Conservation (phyloP, 768 basidiomycete species). For the Tricholoma sp. region DNA sequence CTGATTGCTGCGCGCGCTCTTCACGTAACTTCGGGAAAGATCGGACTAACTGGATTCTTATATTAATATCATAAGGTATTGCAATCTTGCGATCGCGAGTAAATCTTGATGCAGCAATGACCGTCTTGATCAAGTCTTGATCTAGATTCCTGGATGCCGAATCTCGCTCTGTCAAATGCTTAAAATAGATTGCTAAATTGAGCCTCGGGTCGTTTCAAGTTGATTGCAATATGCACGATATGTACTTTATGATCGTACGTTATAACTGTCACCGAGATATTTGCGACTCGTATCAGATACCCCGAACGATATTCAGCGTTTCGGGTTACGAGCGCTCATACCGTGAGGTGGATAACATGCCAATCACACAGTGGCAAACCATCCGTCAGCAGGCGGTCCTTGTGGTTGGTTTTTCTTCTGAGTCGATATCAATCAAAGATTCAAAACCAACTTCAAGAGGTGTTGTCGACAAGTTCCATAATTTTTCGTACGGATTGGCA, state of each 20-base stretch:
- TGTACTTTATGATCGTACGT: neutral
- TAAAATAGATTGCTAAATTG: neutral
- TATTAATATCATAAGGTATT: too few relatives aligned
- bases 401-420: neutral
- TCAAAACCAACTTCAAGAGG: neutral
- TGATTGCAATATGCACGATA: neutral
- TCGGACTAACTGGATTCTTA: neutral
- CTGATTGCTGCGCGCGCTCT: neutral
- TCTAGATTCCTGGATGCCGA: neutral
- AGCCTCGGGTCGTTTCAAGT: neutral
- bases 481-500: neutral
- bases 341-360: too few relatives aligned
- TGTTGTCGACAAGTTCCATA: neutral
- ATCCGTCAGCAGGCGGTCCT: too few relatives aligned
- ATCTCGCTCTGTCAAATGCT: neutral
- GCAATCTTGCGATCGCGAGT: too few relatives aligned
- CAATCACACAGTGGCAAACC: neutral
- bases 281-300: constrained; percentile 13
- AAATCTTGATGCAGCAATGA: too few relatives aligned
- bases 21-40: neutral
- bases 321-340: neutral
- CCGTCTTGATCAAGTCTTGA: neutral
- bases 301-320: neutral
- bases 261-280: constrained; percentile 11
- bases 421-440: neutral